Base-by-base conservation (phyloP, 352 stramenopile genomes). In the Phytophthora lateralis region DNA sequence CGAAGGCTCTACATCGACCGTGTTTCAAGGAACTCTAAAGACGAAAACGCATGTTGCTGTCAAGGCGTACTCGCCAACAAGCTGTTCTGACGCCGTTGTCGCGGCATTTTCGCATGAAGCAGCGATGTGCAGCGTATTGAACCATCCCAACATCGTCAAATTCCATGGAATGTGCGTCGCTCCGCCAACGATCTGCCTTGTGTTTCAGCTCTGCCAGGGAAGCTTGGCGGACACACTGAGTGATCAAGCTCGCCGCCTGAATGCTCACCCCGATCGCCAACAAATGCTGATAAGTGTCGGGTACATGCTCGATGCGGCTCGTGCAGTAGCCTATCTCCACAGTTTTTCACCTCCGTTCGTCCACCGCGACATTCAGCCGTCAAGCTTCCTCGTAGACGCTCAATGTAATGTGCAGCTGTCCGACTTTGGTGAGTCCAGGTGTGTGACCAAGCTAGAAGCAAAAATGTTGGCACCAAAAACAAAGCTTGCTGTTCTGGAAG, bases 241-340 rank as follows among this genome's bases (percentile, higher is more conserved):
- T 5, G 47, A 60, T 41, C 68, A 77, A 43, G 66, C 43, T 45
- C 51, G 55, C 11, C 54, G 37, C 0, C 55, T 57, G 35, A 54
- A 66, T 45, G 7, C 14, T 21, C 29, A 65, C 4, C 55, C 58
- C 18, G 42, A 62, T 18, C 47, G 56, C 37, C 68, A 75, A 21
- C 71, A 83, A 54, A 20, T 77, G 10, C 48, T 78, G 2, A 74
- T 82, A 14, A 70, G 60, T 29, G 41, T 84, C 10, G 69, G 66
- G 0, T 76, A 73, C 26, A 80, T 87, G 69, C 46, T 82, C 6
- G 75, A 87, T 51, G 74, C 73, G 0, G 70, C 73, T 57, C 65
- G 75, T 27, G 74, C 75, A 6, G 63, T 87, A 9, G 72, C 75
- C 7, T 85, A 82, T 53, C 50, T 87, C 7, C 77, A 87, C 47